phyloP scores from a whole-genome alignment of 2,329 filamentous ascomycete genomes.

The Leptographium galeiforme region DNA sequence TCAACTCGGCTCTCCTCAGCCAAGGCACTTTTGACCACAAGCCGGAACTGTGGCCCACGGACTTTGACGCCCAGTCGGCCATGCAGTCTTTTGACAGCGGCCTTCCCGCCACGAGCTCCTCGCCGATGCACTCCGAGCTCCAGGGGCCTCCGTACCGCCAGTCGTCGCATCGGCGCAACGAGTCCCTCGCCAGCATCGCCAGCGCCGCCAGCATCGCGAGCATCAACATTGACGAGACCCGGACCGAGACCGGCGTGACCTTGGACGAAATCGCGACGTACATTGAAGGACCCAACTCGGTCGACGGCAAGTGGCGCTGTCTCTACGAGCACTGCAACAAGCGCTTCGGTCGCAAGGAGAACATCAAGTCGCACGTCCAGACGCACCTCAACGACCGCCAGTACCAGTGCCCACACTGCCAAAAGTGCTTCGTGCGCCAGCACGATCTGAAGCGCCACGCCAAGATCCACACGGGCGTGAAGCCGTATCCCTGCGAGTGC shows the following conservation, averaged over 20 bases:
- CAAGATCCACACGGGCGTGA: slow-evolving; percentile 93
- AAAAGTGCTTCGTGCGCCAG: slow-evolving; percentile 91
- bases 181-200: slow-evolving; percentile 44
- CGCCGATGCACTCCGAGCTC: slow-evolving; percentile 8
- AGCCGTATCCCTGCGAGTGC: slow-evolving; percentile 89
- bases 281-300: slow-evolving; percentile 58
- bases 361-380: slow-evolving; percentile 96
- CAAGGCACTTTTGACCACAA: slow-evolving; percentile 27
- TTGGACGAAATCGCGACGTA: slow-evolving; percentile 68
- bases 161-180: slow-evolving; percentile 39
- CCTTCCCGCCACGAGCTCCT: neutral
- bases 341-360: slow-evolving; percentile 91
- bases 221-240: slow-evolving; percentile 52
- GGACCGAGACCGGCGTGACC: slow-evolving; percentile 71
- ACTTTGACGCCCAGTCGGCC: slow-evolving; percentile 12
- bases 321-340: slow-evolving; percentile 66
- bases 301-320: slow-evolving; percentile 70
- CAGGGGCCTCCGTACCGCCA: slow-evolving; percentile 16
- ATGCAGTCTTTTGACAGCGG: slow-evolving; percentile 7
- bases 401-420: slow-evolving; percentile 84
- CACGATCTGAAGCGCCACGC: slow-evolving; percentile 95
- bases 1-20: slow-evolving; percentile 15
- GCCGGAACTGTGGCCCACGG: slow-evolving; percentile 23
- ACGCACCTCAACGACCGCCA: slow-evolving; percentile 94
- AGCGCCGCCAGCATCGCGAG: slow-evolving; percentile 46